A percentile compares a stretch with the other conserved stretches of the same genome.
Evolutionary conservation across 2,329 filamentous ascomycete genomes (phyloP).

Genomic region (Rhytidhysteron rufulum): DNA sequence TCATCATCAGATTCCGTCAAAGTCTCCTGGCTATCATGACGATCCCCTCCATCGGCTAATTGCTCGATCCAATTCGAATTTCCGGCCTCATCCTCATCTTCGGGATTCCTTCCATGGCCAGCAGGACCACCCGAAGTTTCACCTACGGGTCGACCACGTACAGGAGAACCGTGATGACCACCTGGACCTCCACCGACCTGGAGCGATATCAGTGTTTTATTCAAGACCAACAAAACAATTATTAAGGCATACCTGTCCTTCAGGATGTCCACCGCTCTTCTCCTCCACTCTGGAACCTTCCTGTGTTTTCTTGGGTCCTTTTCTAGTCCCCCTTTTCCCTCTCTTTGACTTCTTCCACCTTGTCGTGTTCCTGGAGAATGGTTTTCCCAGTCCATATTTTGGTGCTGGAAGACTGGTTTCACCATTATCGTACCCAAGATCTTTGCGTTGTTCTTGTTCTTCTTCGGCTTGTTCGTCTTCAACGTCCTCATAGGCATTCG

Average conservation of each 20-base stretch:
- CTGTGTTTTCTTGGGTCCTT: not conserved
- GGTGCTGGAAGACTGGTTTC: not conserved
- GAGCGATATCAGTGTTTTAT: no score
- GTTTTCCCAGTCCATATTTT: not conserved
- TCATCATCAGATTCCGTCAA: slow-evolving; percentile 5
- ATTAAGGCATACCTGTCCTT: not conserved
- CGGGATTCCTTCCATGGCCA: slow-evolving; percentile 6
- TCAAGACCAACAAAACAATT: no score
- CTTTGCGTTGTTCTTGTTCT: no score
- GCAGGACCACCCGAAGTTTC: slow-evolving; percentile 6
- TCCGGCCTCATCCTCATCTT: slow-evolving; percentile 8
- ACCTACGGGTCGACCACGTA: not conserved
- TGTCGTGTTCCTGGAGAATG: not conserved
- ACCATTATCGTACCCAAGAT: not conserved
- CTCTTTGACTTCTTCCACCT: not conserved
- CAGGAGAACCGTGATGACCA: not conserved
- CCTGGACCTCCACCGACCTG: not conserved
- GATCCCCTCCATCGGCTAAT: slow-evolving; percentile 3
- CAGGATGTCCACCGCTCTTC: not conserved
- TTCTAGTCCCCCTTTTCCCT: not conserved
- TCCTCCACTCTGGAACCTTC: not conserved
- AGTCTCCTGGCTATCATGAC: slow-evolving; percentile 5
- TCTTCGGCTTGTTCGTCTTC: not conserved
- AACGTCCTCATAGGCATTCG: not conserved
- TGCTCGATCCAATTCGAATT: slow-evolving; percentile 9